Evolutionary conservation across 371 early-diverging fungal genomes (phyloP), one percentile per base, ranked within the genome.

Genomic region (Amoeboaphelidium protococcarum): DNA sequence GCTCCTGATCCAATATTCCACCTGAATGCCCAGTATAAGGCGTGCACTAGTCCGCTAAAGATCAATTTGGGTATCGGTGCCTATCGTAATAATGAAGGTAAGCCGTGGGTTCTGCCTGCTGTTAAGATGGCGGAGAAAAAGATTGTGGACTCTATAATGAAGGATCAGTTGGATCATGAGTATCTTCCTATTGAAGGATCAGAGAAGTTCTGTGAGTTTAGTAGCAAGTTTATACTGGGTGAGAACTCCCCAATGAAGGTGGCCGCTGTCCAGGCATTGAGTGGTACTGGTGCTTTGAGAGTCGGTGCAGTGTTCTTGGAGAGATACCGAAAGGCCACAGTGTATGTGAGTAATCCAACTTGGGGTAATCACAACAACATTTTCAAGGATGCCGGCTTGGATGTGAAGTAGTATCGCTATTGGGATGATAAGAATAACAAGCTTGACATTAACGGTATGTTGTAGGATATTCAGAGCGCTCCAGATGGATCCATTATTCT

Each of bases 1-100:
- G 85, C 88, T 20, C 74, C 83, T 37, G 95, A 94, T 64, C 69
- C 79, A 47, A 94, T 90, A 56, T 82, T 94, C 57, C 63, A 80
- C 54, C 62, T 94, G 22, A 76, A 79, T 22, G 80, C 77, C 23
- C 58, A 68, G 25, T 87, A 75, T 68, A 75, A 74, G 55, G 78
- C 80, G 24, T 91, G 90, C 55, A 61, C 69, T 1, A 57, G 68
- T 55, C 66, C 72, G 22, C 54, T 69, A 23, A 95, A 91, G 64
- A 74, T 95, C 45, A 86, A 89, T 54, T 64, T 95, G n/a, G 85
- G 90, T 58, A 82, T 95, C 3, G 95, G 95, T 46, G 95, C 95
- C 10, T 95, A 88, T 64, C 74, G 95, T 47, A 81, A 78, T 49
- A 76, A 89, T 49, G 63, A 76, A 20, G 82, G 87, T 47, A 80